Conservation (phyloP, 2,329 filamentous ascomycete species). For the Apiospora phragmitis region DNA sequence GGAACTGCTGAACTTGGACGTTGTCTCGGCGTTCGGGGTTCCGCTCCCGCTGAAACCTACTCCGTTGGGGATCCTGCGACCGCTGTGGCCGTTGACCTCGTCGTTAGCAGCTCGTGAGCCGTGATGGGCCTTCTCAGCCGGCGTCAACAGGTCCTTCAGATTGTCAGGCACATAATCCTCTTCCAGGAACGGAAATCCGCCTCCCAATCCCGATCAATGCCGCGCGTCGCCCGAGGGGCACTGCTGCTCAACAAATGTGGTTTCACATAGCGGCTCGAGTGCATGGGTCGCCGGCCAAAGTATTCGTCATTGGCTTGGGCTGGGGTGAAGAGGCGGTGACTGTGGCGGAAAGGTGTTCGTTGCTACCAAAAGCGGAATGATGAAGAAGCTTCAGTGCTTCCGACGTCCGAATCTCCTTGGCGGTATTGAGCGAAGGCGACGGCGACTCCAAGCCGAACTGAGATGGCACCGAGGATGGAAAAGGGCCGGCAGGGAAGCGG, state of each 20-base stretch:
- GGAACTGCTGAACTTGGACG: conserved; percentile 63
- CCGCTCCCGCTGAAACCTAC: conserved; percentile 38
- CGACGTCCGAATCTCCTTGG: conserved; percentile 60
- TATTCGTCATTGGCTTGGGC: conserved; percentile 51
- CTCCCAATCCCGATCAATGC: conserved; percentile 65
- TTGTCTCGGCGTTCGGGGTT: conserved; percentile 41
- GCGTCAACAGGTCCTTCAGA: conserved; percentile 65
- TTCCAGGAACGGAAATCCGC: conserved; percentile 73
- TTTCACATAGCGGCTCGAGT: conserved; percentile 67
- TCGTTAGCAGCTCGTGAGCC: conserved; percentile 61
- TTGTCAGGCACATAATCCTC: conserved; percentile 84
- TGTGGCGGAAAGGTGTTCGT: conserved; percentile 60
- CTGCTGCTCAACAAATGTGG: conserved; percentile 69
- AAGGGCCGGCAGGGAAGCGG: conserved; percentile 73
- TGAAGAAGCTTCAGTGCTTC: conserved; percentile 66
- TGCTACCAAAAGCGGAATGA: conserved; percentile 67
- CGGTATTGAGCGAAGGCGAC: conserved; percentile 68
- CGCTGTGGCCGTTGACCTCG: conserved; percentile 36
- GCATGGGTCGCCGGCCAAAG: conserved; percentile 71
- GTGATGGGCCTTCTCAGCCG: conserved; percentile 65
- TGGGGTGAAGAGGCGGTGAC: conserved; percentile 38
- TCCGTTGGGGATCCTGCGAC: conserved; percentile 33
- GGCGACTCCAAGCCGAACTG: conserved; percentile 89
- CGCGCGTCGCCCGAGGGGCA: conserved; percentile 61
- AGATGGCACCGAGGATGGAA: conserved; percentile 88